A percentile compares a stretch with the other conserved stretches of the same genome.
Evolutionary conservation across 768 basidiomycete genomes (phyloP).

Genomic region (Leccinum uliginosum): DNA sequence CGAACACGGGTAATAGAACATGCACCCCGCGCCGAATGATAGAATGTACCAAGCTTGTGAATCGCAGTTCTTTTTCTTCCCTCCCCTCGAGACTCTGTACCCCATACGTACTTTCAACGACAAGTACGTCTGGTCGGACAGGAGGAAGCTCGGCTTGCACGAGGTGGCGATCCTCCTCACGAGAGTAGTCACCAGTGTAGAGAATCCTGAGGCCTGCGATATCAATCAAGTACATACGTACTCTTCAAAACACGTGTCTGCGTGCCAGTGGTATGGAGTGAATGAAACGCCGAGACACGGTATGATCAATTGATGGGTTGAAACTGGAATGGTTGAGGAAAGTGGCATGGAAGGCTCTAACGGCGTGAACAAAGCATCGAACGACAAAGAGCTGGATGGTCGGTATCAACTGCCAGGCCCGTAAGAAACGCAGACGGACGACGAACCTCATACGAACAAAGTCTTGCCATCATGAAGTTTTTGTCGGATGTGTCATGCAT

Average conservation of each 20-base stretch:
- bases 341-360: slow-evolving; percentile 82
- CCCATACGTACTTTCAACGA: slow-evolving; percentile 97
- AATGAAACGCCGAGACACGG: slow-evolving; percentile 92
- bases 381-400: slow-evolving; percentile 51
- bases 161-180: slow-evolving; percentile 96
- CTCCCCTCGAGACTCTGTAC: slow-evolving; percentile 89
- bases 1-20: slow-evolving; percentile 90
- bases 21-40: slow-evolving; percentile 92
- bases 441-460: slow-evolving; percentile 91
- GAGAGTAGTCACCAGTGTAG: slow-evolving; percentile 98
- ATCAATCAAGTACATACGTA: slow-evolving; percentile 98
- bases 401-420: slow-evolving; percentile 1
- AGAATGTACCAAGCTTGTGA: slow-evolving; percentile 84
- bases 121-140: slow-evolving; percentile 89
- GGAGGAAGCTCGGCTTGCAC: slow-evolving; percentile 97
- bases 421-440: not conserved
- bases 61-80: slow-evolving; percentile 90
- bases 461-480: slow-evolving; percentile 99
- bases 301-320: slow-evolving; percentile 88
- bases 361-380: slow-evolving; percentile 78
- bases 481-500: slow-evolving; percentile 99
- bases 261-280: slow-evolving; percentile 97
- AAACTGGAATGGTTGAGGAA: slow-evolving; percentile 86
- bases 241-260: slow-evolving; percentile 95
- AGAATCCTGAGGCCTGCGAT: slow-evolving; percentile 94